A percentile compares a stretch with the other conserved stretches of the same genome.
These are phyloP conservation scores for maize (Zea mays) DNA, from an alignment of 176 grass and related monocot genomes.

Conservation along the genomic window DNA sequence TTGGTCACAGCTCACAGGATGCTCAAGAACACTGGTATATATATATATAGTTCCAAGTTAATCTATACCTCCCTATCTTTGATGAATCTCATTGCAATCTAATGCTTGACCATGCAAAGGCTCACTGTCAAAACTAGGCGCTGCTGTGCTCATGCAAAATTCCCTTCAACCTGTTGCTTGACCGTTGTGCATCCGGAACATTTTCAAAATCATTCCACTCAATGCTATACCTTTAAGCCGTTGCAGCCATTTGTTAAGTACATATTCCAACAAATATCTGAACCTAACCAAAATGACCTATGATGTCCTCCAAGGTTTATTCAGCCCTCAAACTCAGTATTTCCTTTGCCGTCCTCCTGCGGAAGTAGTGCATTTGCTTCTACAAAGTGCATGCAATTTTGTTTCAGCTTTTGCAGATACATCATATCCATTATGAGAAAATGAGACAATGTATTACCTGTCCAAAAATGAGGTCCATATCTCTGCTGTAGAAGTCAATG, in stretches of 20 bases:
- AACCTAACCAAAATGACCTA: background rate
- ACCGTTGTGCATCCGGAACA: background rate
- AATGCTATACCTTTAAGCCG: constrained; percentile 3
- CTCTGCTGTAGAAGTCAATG: constrained; percentile 88
- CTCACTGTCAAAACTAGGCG: background rate
- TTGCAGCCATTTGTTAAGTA: background rate
- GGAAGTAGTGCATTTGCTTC: constrained; percentile 85
- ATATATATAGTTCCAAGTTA: background rate
- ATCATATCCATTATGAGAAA: constrained; percentile 10
- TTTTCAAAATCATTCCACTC: constrained; percentile 4
- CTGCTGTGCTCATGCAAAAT: constrained; percentile 12
- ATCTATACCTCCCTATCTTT: background rate
- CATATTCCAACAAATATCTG: background rate
- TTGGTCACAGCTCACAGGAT: constrained; percentile 8
- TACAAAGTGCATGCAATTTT: constrained; percentile 31
- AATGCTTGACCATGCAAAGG: background rate
- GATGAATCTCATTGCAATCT: background rate
- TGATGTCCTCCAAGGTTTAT: constrained; percentile 35
- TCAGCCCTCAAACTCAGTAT: constrained; percentile 64
- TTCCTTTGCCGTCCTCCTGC: constrained; percentile 75
- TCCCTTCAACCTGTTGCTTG: background rate
- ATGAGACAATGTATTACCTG: constrained; percentile 47
- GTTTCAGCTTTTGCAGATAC: constrained; percentile 14
- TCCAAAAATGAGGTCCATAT: constrained; percentile 61
- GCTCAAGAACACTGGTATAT: background rate